These are phyloP conservation scores for Heterococcus sp. DNA, from an alignment of 108 stramenopile genomes.

Conservation along the genomic window DNA sequence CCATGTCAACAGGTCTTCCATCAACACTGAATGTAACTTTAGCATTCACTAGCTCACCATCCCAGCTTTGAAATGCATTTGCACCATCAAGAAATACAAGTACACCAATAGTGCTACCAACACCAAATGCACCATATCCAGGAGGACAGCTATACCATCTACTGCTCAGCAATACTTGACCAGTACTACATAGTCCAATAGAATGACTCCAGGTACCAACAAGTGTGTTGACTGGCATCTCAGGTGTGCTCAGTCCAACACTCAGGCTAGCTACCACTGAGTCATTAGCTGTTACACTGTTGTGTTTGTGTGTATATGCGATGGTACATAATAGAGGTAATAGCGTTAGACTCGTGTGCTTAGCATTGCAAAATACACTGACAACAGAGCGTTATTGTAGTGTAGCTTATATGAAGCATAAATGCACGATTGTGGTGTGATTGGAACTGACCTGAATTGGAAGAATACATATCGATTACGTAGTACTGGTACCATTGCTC, in stretches of 20 bases:
- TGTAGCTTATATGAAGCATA: too few species aligned
- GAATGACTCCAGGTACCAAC: constrained; percentile 89
- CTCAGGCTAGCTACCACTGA: constrained; percentile 62
- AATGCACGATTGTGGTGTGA: background rate
- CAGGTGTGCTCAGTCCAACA: constrained; percentile 83
- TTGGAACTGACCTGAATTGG: constrained; percentile 64
- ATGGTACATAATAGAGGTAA: too few species aligned
- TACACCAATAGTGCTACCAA: constrained; percentile 80
- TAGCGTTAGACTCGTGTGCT: too few species aligned
- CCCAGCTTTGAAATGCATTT: constrained; percentile 79
- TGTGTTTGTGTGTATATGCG: too few species aligned
- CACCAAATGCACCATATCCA: constrained; percentile 62
- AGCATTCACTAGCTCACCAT: constrained; percentile 78
- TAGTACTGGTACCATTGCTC: constrained; percentile 84
- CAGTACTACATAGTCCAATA: constrained; percentile 83
- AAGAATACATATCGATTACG: constrained; percentile 85
- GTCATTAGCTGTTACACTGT: background rate
- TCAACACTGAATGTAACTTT: constrained; percentile 82
- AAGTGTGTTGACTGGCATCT: constrained; percentile 89
- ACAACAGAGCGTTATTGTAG: too few species aligned
- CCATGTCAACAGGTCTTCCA: constrained; percentile 53
- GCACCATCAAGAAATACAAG: constrained; percentile 83
- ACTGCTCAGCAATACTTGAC: constrained; percentile 60
- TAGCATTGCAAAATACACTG: too few species aligned
- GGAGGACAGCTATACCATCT: constrained; percentile 36